Evolutionary conservation across 2,329 filamentous ascomycete species (phyloP).

Genomic region (Drechslerella dactyloides): DNA sequence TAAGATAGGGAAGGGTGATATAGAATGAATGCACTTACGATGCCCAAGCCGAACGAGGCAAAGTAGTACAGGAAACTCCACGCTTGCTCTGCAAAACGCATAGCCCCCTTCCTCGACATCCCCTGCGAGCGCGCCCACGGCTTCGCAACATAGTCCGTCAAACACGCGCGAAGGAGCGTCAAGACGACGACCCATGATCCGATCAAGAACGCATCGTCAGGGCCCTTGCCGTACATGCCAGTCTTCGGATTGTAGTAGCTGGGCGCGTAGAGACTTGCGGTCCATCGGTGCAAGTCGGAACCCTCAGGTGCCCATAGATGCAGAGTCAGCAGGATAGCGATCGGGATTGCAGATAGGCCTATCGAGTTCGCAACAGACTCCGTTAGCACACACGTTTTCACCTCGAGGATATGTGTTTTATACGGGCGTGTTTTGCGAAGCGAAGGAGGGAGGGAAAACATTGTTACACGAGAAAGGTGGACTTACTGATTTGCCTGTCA

Average conservation of each 20-base stretch:
- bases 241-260: slow-evolving; percentile 77
- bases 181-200: slow-evolving; percentile 80
- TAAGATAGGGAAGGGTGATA: neutral
- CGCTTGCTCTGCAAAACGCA: slow-evolving; percentile 90
- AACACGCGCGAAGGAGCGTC: slow-evolving; percentile 80
- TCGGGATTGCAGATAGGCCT: slow-evolving; percentile 85
- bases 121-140: slow-evolving; percentile 77
- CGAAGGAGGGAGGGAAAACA: no score
- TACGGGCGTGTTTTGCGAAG: neutral
- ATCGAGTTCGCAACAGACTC: slow-evolving; percentile 1
- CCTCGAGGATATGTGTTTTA: no score
- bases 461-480: slow-evolving; percentile 1
- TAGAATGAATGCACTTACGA: slow-evolving; percentile 70
- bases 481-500: slow-evolving; percentile 59
- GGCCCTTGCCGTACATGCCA: slow-evolving; percentile 75
- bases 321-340: slow-evolving; percentile 80
- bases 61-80: slow-evolving; percentile 87
- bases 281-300: slow-evolving; percentile 72
- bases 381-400: slow-evolving; percentile 13
- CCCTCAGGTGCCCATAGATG: slow-evolving; percentile 78
- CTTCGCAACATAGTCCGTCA: slow-evolving; percentile 85
- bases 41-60: slow-evolving; percentile 80
- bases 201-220: slow-evolving; percentile 79
- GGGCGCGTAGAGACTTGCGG: slow-evolving; percentile 85
- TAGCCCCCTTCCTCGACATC: slow-evolving; percentile 74